Evolutionary conservation across 768 basidiomycete genomes (phyloP).

Genomic region (Roridomyces roridus): DNA sequence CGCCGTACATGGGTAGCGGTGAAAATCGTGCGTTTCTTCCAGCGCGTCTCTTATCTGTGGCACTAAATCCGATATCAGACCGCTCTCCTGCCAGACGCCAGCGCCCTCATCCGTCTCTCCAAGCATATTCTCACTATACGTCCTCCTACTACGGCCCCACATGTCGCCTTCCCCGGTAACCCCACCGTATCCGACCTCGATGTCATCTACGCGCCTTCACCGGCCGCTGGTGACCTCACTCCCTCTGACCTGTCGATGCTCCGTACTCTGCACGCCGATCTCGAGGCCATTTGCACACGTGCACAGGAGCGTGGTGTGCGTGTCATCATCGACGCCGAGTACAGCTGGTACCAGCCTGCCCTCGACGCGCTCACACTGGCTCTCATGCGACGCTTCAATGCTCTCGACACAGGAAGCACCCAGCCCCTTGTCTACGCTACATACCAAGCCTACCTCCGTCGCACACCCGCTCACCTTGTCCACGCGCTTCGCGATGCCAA

Average conservation of each 20-base stretch:
- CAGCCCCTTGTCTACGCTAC: conserved; percentile 85
- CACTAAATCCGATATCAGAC: conserved; percentile 47
- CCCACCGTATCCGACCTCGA: conserved; percentile 65
- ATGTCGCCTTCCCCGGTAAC: conserved; percentile 70
- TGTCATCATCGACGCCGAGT: conserved; percentile 86
- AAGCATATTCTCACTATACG: conserved; percentile 57
- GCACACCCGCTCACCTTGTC: conserved; percentile 70
- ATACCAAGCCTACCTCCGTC: conserved; percentile 88
- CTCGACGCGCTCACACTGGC: conserved; percentile 80
- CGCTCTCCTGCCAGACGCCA: conserved; percentile 69
- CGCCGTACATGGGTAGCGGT: conserved; percentile 84
- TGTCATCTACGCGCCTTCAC: conserved; percentile 41
- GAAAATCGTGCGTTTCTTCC: conserved; percentile 65
- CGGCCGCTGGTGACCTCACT: conserved; percentile 42
- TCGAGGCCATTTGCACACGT: conserved; percentile 66
- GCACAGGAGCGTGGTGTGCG: conserved; percentile 69
- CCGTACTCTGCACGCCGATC: conserved; percentile 62
- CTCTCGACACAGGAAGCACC: conserved; percentile 33
- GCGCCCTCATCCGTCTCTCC: conserved; percentile 67
- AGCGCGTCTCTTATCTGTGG: neutral
- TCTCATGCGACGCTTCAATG: conserved; percentile 84
- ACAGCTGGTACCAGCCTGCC: conserved; percentile 84
- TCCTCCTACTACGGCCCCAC: conserved; percentile 30
- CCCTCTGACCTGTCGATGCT: conserved; percentile 65
- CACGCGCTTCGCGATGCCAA: conserved; percentile 72